Base-by-base conservation (phyloP, 805 yeast species). In the Ogataea kodamae region DNA sequence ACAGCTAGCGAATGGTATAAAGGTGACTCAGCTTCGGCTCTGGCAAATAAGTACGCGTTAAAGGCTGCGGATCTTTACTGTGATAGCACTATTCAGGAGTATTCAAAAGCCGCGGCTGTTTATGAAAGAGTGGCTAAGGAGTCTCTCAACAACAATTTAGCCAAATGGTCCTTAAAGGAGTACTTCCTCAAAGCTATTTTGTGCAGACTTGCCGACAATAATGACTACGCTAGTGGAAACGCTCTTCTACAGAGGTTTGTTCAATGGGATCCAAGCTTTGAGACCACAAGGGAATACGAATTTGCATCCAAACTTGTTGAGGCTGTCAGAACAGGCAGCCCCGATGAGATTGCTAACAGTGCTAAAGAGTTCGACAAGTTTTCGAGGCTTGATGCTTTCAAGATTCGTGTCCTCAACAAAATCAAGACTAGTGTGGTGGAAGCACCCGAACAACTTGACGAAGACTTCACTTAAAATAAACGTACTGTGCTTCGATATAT, bases 1-100 rank as follows among this genome's bases (percentile, higher is more conserved):
- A 84, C 81, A 50, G 96, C 98, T 8, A 96, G 96, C 24, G 97
- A 92, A 53, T 92, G 96, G 89, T 89, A 82, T 55, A 74, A 77
- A 35, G 86, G 90, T 42, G 99, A 92, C 61, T 89, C 87, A 39
- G 97, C 97, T 0, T 82, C 81, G 43, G 95, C 97, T 6, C 59
- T 90, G 37, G 76, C 95, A 16, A 88, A 80, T 62, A 92, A 92
- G 64, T 89, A 94, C 15, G 83, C 74, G 46, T 65, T 90, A 45
- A 87, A 87, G 58, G 82, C 88, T 44, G 97, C 97, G 2, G 97
- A 92, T 55, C 68, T 92, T 48, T 72, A 79, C 34, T 95, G 96
- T 11, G 62, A 81, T 39, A 70, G 71, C 35, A 45, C 61, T 18
- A 48, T 60, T 13, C 89, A 80, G n/a, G 73, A 83, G 38, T 89